phyloP scores from a whole-genome alignment of 2,329 filamentous ascomycete species.

The Alternaria conjuncta region DNA sequence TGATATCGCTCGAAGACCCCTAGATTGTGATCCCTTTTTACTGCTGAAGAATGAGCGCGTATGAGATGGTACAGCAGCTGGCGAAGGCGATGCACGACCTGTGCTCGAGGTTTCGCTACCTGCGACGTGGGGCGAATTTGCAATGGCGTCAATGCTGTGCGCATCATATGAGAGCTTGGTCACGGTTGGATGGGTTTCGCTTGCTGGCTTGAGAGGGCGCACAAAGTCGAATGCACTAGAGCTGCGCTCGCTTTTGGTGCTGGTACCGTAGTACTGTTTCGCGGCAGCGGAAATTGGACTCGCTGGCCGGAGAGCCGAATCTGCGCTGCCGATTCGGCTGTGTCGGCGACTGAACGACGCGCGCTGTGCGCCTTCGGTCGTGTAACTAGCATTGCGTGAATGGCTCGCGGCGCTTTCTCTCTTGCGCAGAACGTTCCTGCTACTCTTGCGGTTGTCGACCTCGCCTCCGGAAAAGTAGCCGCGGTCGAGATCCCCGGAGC shows the following conservation, averaged over 20 bases:
- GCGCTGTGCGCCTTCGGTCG: conserved; percentile 59
- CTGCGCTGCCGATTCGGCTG: conserved; percentile 78
- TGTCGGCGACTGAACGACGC: conserved; percentile 70
- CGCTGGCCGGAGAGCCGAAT: conserved; percentile 69
- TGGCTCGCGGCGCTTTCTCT: conserved; percentile 69
- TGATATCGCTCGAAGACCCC: conserved; percentile 85
- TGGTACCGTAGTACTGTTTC: conserved; percentile 72
- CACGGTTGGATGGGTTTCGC: conserved; percentile 60
- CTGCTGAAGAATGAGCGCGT: conserved; percentile 49
- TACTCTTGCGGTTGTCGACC: conserved; percentile 70
- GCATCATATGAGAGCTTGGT: conserved; percentile 63
- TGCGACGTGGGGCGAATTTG: conserved; percentile 47
- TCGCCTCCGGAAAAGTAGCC: conserved; percentile 95
- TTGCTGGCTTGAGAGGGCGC: conserved; percentile 48
- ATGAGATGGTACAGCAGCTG: conserved; percentile 38
- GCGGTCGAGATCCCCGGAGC: conserved; percentile 70
- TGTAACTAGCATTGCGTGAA: conserved; percentile 78
- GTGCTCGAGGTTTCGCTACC: conserved; percentile 59
- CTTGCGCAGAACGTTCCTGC: conserved; percentile 74
- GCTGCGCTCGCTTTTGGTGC: conserved; percentile 41
- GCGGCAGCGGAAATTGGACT: conserved; percentile 61
- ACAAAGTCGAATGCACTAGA: conserved; percentile 58
- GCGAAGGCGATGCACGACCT: conserved; percentile 54
- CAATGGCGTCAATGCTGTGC: conserved; percentile 54
- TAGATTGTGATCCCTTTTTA: conserved; percentile 50